These are phyloP conservation scores for Rhizoctonia solani DNA, from an alignment of 1,284 basidiomycete species.

Conservation along the genomic window DNA sequence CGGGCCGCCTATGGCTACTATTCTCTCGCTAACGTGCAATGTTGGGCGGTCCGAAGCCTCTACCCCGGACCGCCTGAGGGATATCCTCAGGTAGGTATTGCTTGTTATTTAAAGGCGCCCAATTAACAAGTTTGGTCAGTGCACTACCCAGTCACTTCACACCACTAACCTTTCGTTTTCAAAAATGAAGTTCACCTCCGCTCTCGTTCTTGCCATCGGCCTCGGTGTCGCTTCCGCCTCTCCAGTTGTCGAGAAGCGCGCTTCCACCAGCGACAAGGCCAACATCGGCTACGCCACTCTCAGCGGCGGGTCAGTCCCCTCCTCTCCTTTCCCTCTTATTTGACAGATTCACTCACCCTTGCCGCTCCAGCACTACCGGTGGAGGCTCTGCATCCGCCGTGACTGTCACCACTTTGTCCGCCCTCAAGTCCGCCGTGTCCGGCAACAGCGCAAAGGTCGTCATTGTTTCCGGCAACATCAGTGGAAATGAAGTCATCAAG, in stretches of 20 bases:
- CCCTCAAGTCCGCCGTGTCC: conserved; percentile 48
- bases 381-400: conserved; percentile 24
- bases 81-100: background rate
- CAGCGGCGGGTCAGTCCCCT: no score
- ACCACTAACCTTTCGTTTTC: background rate
- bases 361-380: conserved; percentile 24
- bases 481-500: conserved; percentile 44
- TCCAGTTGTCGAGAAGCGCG: conserved; percentile 10
- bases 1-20: background rate
- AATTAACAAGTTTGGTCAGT: background rate
- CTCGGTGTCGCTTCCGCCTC: background rate
- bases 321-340: no score
- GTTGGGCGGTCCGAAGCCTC: background rate
- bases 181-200: conserved; percentile 1
- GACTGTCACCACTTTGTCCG: conserved; percentile 24
- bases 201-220: background rate
- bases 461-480: conserved; percentile 53
- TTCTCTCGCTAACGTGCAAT: background rate
- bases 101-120: background rate
- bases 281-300: conserved; percentile 17
- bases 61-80: background rate
- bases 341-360: background rate
- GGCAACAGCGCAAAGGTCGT: conserved; percentile 53
- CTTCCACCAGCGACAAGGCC: conserved; percentile 9
- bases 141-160: background rate